Evolutionary conservation across 352 stramenopile species (phyloP), one percentile per base, ranked within the genome.

Genomic region (Globisporangium rhizosaccharum): DNA sequence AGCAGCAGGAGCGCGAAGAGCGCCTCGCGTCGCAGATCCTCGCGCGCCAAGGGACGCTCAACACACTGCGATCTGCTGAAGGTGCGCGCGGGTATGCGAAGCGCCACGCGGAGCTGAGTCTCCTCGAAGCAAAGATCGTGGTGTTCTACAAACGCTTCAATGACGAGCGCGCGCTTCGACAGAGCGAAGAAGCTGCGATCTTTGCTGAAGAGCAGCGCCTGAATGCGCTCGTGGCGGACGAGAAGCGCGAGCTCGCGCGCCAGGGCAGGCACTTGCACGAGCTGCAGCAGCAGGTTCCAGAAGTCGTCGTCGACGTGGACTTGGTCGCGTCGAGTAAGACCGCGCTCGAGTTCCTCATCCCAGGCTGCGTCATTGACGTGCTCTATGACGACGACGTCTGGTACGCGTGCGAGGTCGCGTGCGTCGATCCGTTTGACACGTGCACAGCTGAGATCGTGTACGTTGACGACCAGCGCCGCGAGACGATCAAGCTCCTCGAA

Each of bases 321-420:
- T 54, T 90, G 12, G 55, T 79, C 11, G 65, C 62, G 7, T 79
- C 77, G 0, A 66, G 45, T 0, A 91, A 90, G 57, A 76, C 74
- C 8, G 59, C 84, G 3, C 70, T 93, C n/a, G 83, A 88, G 53
- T 90, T 92, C 62, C 53, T 93, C 20, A 57, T 55, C 6, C 58
- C 75, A 10, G 81, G 79, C 3, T 76, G 66, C 44, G 59, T 74
- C 28, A 58, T 92, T 10, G 74, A 92, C 37, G 79, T 93, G 15
- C 74, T 87, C 37, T 79, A 85, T 36, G 84, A 93, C 36, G 82
- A 93, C 41, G 78, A 85, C 26, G 62, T 68, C 15, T 92, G 82
- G 79, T 90, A 93, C 56, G 63, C 82, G 50, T 86, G 78, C 17
- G 68, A 70, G 23, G 63, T 93, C 30, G 37, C 88, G 9, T 65